Conservation (phyloP, 805 yeast genomes). For the Candida quercuum region DNA sequence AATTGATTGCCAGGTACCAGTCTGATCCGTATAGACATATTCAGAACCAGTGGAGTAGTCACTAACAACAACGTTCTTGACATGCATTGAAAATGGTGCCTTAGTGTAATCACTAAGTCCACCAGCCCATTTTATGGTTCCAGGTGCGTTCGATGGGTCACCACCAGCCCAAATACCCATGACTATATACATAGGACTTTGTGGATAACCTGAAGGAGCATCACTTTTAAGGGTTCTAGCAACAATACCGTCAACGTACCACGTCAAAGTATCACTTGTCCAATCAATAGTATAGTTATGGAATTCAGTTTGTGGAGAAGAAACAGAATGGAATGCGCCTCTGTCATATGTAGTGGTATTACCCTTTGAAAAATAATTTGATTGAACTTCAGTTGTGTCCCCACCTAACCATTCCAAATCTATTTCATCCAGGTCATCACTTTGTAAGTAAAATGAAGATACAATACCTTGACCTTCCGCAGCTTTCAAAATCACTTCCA, state of each 20-base stretch:
- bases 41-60: slow-evolving; percentile 64
- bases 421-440: slow-evolving; percentile 85
- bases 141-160: slow-evolving; percentile 55
- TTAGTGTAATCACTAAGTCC: slow-evolving; percentile 60
- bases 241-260: slow-evolving; percentile 67
- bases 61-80: slow-evolving; percentile 54
- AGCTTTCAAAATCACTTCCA: slow-evolving; percentile 66
- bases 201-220: slow-evolving; percentile 74
- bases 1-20: slow-evolving; percentile 60
- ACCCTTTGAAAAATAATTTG: slow-evolving; percentile 81
- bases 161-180: slow-evolving; percentile 85
- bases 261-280: slow-evolving; percentile 58
- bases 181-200: slow-evolving; percentile 75
- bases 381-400: slow-evolving; percentile 67
- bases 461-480: slow-evolving; percentile 77
- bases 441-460: slow-evolving; percentile 74
- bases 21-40: slow-evolving; percentile 47
- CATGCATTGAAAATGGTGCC: slow-evolving; percentile 54
- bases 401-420: slow-evolving; percentile 88
- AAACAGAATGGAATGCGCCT: slow-evolving; percentile 46
- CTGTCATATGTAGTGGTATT: slow-evolving; percentile 71
- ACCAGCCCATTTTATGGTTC: slow-evolving; percentile 82
- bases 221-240: slow-evolving; percentile 58
- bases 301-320: slow-evolving; percentile 44
- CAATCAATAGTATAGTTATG: slow-evolving; percentile 86